phyloP scores from a whole-genome alignment of 192 early-diverging fungal species.

The Nowakowskiella sp. region DNA sequence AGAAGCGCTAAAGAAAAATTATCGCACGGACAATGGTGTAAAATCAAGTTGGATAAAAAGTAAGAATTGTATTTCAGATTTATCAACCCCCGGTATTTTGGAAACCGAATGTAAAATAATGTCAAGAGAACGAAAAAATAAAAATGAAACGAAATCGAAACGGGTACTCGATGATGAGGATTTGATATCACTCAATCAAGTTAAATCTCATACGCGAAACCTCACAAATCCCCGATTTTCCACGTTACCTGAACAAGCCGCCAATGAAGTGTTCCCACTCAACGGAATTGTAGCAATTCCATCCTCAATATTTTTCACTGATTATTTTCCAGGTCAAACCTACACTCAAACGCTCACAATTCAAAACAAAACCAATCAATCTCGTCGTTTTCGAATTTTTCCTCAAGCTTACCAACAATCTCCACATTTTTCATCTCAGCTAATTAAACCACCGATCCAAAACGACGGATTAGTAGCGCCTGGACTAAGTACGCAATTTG shows the following conservation, averaged over 20 bases:
- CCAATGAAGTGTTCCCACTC: too few species aligned
- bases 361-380: conserved; percentile 31
- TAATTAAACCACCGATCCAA: conserved; percentile 21
- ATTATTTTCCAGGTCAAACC: conserved; percentile 35
- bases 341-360: conserved; percentile 34
- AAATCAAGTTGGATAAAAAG: too few species aligned
- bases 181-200: conserved; percentile 10
- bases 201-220: not conserved
- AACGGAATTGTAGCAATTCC: conserved; percentile 38
- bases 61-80: too few species aligned
- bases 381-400: conserved; percentile 30
- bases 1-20: too few species aligned
- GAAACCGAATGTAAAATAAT: too few species aligned
- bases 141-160: too few species aligned
- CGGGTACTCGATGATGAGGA: conserved; percentile 7
- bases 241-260: too few species aligned
- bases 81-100: too few species aligned
- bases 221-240: not conserved
- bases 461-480: conserved; percentile 38
- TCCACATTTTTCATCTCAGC: conserved; percentile 20
- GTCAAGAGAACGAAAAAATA: too few species aligned
- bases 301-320: conserved; percentile 24
- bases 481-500: conserved; percentile 32
- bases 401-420: conserved; percentile 30
- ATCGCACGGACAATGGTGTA: too few species aligned